Evolutionary conservation across 345 rosid genomes (phyloP).

Genomic region (Erodium maritimum): DNA sequence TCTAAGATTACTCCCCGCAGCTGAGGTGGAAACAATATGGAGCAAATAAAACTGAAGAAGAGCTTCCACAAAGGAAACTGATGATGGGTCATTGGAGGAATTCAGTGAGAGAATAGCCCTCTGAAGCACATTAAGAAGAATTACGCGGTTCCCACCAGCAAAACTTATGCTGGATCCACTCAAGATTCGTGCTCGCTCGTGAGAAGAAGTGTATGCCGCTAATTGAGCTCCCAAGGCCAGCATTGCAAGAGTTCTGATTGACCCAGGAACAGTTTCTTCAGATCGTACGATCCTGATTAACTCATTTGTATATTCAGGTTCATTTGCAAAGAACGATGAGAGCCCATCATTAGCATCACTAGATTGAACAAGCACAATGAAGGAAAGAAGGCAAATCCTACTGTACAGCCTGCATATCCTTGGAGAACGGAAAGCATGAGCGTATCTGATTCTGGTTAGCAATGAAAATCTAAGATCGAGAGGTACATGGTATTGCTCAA

Average conservation of each 20-base stretch:
- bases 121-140: constrained; percentile 92
- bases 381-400: constrained; percentile 90
- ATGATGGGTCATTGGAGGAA: constrained; percentile 68
- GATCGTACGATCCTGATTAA: constrained; percentile 80
- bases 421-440: constrained; percentile 79
- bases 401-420: constrained; percentile 77
- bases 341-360: constrained; percentile 87
- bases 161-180: constrained; percentile 92
- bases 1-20: constrained; percentile 84
- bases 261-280: constrained; percentile 74
- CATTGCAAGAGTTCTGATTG: constrained; percentile 87
- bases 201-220: constrained; percentile 90
- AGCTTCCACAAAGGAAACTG: constrained; percentile 87
- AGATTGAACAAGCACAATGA: constrained; percentile 88
- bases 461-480: constrained; percentile 69
- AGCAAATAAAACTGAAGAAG: constrained; percentile 92
- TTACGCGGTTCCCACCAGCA: constrained; percentile 78
- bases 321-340: constrained; percentile 82
- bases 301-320: constrained; percentile 94
- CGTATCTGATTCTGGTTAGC: constrained; percentile 85
- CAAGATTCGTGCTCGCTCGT: constrained; percentile 81
- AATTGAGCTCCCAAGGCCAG: constrained; percentile 88
- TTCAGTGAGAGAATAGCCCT: constrained; percentile 76
- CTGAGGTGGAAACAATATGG: constrained; percentile 85
- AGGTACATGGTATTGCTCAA: constrained; percentile 67